Evolutionary conservation across 2,329 filamentous ascomycete species (phyloP).

Genomic region (Mariannaea sp.): DNA sequence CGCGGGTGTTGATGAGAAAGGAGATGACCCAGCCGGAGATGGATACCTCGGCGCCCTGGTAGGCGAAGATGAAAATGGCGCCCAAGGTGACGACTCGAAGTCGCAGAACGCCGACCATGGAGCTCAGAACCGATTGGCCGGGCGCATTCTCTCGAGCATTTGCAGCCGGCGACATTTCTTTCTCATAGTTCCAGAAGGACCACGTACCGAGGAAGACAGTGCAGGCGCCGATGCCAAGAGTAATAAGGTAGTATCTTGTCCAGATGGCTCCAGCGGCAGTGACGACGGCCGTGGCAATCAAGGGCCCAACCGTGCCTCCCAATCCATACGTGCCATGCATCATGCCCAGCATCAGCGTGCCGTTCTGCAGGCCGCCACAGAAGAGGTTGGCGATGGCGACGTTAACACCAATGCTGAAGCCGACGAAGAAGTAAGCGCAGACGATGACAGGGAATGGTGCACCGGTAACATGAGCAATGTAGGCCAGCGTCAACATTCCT

Average conservation of each 20-base stretch:
- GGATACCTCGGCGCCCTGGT: slow-evolving; percentile 83
- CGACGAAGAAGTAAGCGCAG: slow-evolving; percentile 70
- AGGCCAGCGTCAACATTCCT: slow-evolving; percentile 61
- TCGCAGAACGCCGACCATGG: slow-evolving; percentile 55
- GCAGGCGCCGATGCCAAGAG: slow-evolving; percentile 60
- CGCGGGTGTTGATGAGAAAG: slow-evolving; percentile 75
- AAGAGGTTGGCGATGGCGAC: slow-evolving; percentile 65
- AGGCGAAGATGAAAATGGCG: slow-evolving; percentile 81
- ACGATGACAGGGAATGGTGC: slow-evolving; percentile 74
- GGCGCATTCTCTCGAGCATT: slow-evolving; percentile 38
- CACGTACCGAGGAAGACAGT: slow-evolving; percentile 65
- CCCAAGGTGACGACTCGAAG: slow-evolving; percentile 70
- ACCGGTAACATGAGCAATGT: slow-evolving; percentile 66
- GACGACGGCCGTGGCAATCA: slow-evolving; percentile 76
- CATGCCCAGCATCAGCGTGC: slow-evolving; percentile 61
- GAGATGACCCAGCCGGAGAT: slow-evolving; percentile 88
- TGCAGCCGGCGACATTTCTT: slow-evolving; percentile 53
- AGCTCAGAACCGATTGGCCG: slow-evolving; percentile 41
- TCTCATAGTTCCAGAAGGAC: slow-evolving; percentile 73
- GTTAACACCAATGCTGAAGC: slow-evolving; percentile 61
- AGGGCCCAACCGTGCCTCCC: slow-evolving; percentile 68
- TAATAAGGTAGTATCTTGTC: slow-evolving; percentile 75
- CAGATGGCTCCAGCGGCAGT: slow-evolving; percentile 63
- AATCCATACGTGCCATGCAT: slow-evolving; percentile 72
- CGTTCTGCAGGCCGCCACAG: slow-evolving; percentile 57